Evolutionary conservation across 331 rosid genomes (phyloP).

Genomic region (Quercus tomentella): DNA sequence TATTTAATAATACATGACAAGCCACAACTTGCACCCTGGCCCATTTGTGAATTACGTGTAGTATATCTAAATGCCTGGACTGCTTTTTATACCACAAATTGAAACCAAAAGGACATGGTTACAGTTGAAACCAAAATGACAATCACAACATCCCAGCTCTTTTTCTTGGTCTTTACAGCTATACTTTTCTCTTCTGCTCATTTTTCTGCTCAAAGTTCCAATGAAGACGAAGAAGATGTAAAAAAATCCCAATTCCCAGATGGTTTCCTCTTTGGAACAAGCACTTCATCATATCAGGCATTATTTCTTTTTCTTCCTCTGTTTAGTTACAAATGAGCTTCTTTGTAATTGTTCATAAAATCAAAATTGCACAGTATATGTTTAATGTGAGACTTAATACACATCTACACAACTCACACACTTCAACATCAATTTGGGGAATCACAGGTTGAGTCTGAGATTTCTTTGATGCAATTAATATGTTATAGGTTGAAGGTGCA

Average conservation of each 20-base stretch:
- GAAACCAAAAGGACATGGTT: no score
- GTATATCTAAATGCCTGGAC: no score
- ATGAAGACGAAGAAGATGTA: slow-evolving; percentile 21
- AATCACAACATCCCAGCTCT: neutral
- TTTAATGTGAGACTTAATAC: no score
- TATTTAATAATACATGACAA: no score
- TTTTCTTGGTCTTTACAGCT: neutral
- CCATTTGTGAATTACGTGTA: no score
- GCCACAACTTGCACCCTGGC: no score
- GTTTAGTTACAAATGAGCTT: neutral
- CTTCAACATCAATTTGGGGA: no score
- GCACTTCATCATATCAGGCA: slow-evolving; percentile 66
- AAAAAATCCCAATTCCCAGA: slow-evolving; percentile 43
- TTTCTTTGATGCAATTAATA: neutral
- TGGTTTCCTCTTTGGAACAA: slow-evolving; percentile 50
- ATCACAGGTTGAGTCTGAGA: no score
- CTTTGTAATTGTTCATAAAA: no score
- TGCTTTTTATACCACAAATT: no score
- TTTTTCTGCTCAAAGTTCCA: slow-evolving; percentile 15
- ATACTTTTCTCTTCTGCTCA: neutral
- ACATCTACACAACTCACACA: no score
- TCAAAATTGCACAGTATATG: no score
- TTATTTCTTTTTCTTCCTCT: neutral
- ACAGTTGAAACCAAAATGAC: neutral
- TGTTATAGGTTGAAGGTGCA: slow-evolving; percentile 53